Percentiles rank a stretch among this genome's conserved stretches.
phyloP scores from a whole-genome alignment of 2,329 filamentous ascomycete species.

The Mycosphaerella sp. region DNA sequence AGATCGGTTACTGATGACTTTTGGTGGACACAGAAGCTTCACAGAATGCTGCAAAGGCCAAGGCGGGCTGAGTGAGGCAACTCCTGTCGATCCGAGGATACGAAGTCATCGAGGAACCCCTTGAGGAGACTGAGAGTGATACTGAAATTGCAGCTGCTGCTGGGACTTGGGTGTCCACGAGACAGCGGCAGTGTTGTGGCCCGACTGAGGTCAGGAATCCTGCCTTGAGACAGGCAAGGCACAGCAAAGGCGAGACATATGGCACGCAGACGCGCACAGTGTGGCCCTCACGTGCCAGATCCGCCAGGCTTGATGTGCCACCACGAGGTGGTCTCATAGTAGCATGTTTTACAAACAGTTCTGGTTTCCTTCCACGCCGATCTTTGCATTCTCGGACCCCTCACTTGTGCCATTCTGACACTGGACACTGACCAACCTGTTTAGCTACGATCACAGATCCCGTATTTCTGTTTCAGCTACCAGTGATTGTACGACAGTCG shows the following conservation, averaged over 20 bases:
- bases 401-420: too few relatives aligned
- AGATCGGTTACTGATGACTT: neutral
- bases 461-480: too few relatives aligned
- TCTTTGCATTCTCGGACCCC: too few relatives aligned
- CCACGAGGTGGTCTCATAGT: neutral
- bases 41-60: constrained; percentile 34
- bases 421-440: too few relatives aligned
- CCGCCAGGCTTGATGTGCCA: too few relatives aligned
- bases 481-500: too few relatives aligned
- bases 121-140: neutral
- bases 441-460: too few relatives aligned
- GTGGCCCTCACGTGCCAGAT: too few relatives aligned
- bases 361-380: constrained; percentile 5
- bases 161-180: too few relatives aligned
- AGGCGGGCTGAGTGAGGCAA: constrained; percentile 20
- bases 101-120: neutral
- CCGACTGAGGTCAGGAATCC: neutral
- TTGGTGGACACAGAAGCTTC: constrained; percentile 24
- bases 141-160: too few relatives aligned
- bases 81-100: neutral
- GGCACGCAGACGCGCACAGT: neutral
- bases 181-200: too few relatives aligned
- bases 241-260: neutral
- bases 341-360: constrained; percentile 9
- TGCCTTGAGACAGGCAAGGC: neutral